Conservation (phyloP, 495 filamentous ascomycete species). For the Neurospora pannonica region DNA sequence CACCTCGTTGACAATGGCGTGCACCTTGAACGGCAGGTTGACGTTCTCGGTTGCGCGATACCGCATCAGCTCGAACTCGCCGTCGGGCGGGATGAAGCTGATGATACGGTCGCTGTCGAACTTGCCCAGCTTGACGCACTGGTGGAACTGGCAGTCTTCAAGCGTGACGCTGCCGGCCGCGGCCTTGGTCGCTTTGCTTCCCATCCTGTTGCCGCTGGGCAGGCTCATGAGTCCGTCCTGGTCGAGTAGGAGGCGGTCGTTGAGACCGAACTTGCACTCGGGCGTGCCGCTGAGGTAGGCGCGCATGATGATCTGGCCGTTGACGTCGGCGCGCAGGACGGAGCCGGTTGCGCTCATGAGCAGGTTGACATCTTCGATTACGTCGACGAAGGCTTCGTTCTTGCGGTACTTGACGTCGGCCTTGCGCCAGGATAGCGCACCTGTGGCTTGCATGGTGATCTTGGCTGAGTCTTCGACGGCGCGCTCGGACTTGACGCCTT, state of each 20-base stretch:
- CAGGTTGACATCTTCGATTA: constrained; percentile 98
- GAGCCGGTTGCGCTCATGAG: constrained; percentile 95
- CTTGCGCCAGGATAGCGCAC: constrained; percentile 91
- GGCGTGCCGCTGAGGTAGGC: constrained; percentile 95
- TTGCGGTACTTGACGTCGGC: constrained; percentile 98
- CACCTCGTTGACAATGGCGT: constrained; percentile 95
- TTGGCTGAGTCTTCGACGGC: constrained; percentile 86
- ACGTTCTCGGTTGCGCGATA: constrained; percentile 99
- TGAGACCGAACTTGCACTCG: constrained; percentile 98
- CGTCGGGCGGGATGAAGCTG: constrained; percentile 94
- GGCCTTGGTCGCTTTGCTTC: constrained; percentile 83
- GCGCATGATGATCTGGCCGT: constrained; percentile 97
- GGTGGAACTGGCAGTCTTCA: constrained; percentile 98
- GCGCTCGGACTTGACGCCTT: constrained; percentile 94
- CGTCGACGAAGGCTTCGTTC: constrained; percentile 57
- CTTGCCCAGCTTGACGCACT: constrained; percentile 95
- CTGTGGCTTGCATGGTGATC: constrained; percentile 99
- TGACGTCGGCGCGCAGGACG: constrained; percentile 93
- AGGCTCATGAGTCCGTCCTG: constrained; percentile 55
- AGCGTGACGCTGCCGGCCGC: constrained; percentile 93
- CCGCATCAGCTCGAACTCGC: constrained; percentile 98
- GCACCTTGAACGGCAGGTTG: constrained; percentile 97
- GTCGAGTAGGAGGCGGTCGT: constrained; percentile 88
- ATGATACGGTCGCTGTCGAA: constrained; percentile 98
- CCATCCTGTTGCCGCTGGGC: constrained; percentile 60